phyloP scores from a whole-genome alignment of 2,329 filamentous ascomycete species.

The Pseudogymnoascus sp. region DNA sequence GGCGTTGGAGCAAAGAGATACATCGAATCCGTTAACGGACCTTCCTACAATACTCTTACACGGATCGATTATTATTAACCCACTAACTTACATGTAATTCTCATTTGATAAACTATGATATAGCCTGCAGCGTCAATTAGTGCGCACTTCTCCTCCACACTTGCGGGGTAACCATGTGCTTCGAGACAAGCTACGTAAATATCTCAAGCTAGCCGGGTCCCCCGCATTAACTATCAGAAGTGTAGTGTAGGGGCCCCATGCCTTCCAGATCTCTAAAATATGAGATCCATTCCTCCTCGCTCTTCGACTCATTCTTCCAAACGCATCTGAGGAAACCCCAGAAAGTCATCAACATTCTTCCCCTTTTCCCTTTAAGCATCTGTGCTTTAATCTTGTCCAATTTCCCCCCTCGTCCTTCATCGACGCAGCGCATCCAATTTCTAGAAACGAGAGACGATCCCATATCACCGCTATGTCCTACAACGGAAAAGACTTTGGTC shows the following conservation, averaged over 20 bases:
- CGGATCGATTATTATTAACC: too few relatives aligned
- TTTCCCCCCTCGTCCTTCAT: neutral
- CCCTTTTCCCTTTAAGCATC: neutral
- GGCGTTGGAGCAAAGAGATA: too few relatives aligned
- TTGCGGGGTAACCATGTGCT: neutral
- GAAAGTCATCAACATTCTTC: neutral
- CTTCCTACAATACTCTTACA: too few relatives aligned
- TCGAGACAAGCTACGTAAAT: neutral
- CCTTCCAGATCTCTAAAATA: neutral
- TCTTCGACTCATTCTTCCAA: neutral
- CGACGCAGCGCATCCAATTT: neutral
- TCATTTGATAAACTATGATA: neutral
- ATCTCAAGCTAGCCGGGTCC: neutral
- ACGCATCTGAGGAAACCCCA: neutral
- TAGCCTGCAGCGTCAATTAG: neutral
- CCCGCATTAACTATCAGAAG: neutral
- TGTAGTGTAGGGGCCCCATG: neutral
- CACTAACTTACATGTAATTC: too few relatives aligned
- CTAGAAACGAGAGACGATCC: neutral
- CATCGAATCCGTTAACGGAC: too few relatives aligned
- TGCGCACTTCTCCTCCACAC: neutral
- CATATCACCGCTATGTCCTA: neutral
- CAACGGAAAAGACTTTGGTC: neutral
- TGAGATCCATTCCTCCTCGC: neutral
- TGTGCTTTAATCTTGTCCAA: neutral